These are phyloP conservation scores for Tricholoma hemisulphureum DNA, from an alignment of 768 basidiomycete genomes.

Conservation along the genomic window DNA sequence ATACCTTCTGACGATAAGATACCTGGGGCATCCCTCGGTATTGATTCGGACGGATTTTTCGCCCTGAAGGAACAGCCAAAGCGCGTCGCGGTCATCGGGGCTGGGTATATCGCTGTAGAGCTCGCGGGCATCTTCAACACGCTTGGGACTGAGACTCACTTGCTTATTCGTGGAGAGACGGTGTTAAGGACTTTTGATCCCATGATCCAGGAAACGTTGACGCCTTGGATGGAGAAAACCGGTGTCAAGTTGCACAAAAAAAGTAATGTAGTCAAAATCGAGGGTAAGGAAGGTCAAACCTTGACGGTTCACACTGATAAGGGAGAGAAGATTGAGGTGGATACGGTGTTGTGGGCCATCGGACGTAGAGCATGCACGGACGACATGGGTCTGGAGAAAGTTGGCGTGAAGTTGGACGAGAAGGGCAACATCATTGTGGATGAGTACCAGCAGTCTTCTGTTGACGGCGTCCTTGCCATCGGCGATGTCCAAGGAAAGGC, in stretches of 20 bases:
- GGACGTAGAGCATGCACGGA: conserved; percentile 83
- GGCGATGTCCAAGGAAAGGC: conserved; percentile 95
- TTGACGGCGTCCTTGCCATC: conserved; percentile 73
- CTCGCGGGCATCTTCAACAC: conserved; percentile 92
- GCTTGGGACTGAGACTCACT: conserved; percentile 87
- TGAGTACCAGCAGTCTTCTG: conserved; percentile 82
- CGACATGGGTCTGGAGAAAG: conserved; percentile 71
- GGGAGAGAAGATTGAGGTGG: conserved; percentile 80
- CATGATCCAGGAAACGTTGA: conserved; percentile 76
- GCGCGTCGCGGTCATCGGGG: conserved; percentile 91
- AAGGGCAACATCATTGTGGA: conserved; percentile 89
- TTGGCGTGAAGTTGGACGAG: conserved; percentile 70
- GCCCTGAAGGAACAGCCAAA: conserved; percentile 87
- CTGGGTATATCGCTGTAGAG: conserved; percentile 98
- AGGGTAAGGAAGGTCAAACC: conserved; percentile 67
- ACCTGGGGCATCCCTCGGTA: conserved; percentile 89
- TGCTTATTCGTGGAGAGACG: conserved; percentile 86
- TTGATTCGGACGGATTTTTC: conserved; percentile 96
- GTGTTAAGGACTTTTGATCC: conserved; percentile 95
- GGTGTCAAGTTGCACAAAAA: conserved; percentile 87
- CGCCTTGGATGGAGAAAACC: conserved; percentile 90
- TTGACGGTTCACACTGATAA: conserved; percentile 75
- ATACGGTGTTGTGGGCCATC: conserved; percentile 91
- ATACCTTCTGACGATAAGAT: conserved; percentile 76
- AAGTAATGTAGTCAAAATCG: conserved; percentile 71